Percentiles rank a stretch among this genome's conserved stretches.
These are phyloP conservation scores for Anastatica hierochuntica DNA, from an alignment of 345 rosid genomes.

Conservation along the genomic window DNA sequence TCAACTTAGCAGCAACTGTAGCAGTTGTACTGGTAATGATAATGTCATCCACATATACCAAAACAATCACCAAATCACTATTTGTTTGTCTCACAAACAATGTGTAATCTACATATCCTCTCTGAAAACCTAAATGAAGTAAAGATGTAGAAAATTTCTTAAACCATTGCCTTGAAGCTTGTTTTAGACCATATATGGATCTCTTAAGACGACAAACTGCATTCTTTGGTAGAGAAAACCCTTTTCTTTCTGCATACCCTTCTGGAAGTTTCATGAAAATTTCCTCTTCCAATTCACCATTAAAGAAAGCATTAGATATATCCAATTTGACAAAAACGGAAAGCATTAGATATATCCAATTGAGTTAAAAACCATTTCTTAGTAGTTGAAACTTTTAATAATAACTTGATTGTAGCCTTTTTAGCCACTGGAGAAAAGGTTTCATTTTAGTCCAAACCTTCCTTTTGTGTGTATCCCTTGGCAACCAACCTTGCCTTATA, in stretches of 20 bases:
- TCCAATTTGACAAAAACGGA: too few relatives aligned
- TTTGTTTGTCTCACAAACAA: too few relatives aligned
- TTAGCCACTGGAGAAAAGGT: neutral
- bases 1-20: neutral
- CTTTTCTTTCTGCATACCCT: neutral
- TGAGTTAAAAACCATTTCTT: neutral
- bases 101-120: neutral
- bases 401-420: neutral
- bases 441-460: neutral
- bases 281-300: neutral
- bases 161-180: neutral
- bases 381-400: neutral
- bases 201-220: neutral
- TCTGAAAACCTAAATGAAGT: neutral
- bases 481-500: neutral
- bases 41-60: neutral
- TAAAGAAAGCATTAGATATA: neutral
- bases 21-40: neutral
- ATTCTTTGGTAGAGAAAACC: neutral
- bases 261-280: neutral
- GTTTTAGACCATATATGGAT: neutral
- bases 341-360: neutral
- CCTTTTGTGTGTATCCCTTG: neutral
- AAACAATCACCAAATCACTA: too few relatives aligned
- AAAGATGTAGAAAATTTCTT: neutral